Conservation (phyloP, 2,329 filamentous ascomycete genomes). For the Pochonia chlamydosporia region DNA sequence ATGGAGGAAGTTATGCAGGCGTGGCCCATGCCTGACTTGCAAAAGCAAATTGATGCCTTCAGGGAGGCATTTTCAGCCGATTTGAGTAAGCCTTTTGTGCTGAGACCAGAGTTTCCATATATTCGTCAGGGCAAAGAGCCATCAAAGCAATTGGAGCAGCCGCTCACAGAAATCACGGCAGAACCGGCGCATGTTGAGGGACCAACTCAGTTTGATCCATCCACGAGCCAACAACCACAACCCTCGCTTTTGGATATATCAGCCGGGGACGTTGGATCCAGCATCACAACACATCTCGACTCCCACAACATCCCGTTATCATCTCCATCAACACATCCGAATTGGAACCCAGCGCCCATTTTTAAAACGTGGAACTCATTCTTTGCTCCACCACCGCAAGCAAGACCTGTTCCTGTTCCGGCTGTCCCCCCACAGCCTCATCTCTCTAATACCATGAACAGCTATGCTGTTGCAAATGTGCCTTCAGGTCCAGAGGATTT, state of each 20-base stretch:
- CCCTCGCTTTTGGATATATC: conserved; percentile 54
- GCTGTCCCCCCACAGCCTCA: background rate
- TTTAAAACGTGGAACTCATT: conserved; percentile 62
- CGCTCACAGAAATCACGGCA: conserved; percentile 30
- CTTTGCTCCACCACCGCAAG: conserved; percentile 75
- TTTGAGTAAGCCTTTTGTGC: conserved; percentile 73
- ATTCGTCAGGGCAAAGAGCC: conserved; percentile 60
- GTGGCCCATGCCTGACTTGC: conserved; percentile 86
- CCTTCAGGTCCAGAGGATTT: conserved; percentile 34
- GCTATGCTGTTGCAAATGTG: background rate
- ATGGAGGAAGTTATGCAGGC: conserved; percentile 76
- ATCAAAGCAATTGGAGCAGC: conserved; percentile 57
- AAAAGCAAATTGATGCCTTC: conserved; percentile 82
- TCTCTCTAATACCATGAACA: background rate
- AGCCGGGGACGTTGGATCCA: background rate
- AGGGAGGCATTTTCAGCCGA: conserved; percentile 89
- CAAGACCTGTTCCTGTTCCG: conserved; percentile 21
- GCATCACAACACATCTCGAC: conserved; percentile 44
- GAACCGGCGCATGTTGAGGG: conserved; percentile 45
- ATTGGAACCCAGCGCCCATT: conserved; percentile 81
- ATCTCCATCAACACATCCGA: conserved; percentile 28
- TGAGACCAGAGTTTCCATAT: conserved; percentile 83
- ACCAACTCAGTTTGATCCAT: conserved; percentile 52
- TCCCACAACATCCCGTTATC: conserved; percentile 44
- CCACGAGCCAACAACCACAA: conserved; percentile 43